phyloP scores from a whole-genome alignment of 805 yeast species.

The Komagataella phaffii region DNA sequence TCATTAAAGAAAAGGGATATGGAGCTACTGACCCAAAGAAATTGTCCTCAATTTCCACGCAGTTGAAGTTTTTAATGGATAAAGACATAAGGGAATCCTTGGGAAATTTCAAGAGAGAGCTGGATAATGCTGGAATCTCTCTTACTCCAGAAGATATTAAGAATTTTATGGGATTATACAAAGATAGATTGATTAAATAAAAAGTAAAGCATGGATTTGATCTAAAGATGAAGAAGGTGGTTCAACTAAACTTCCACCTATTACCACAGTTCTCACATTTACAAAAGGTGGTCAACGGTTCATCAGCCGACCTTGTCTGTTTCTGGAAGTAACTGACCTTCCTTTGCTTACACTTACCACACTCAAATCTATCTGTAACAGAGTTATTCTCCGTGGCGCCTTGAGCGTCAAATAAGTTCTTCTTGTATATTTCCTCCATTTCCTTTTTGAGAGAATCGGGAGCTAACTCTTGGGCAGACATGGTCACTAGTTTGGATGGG shows the following conservation, averaged over 20 bases:
- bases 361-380: slow-evolving; percentile 89
- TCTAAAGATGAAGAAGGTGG: background rate
- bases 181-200: background rate
- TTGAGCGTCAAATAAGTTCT: slow-evolving; percentile 90
- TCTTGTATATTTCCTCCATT: slow-evolving; percentile 72
- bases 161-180: slow-evolving; percentile 7
- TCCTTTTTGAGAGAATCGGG: slow-evolving; percentile 83
- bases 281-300: slow-evolving; percentile 95
- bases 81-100: slow-evolving; percentile 12
- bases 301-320: slow-evolving; percentile 98
- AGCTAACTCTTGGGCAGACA: slow-evolving; percentile 93
- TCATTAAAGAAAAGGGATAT: slow-evolving; percentile 11
- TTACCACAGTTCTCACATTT: slow-evolving; percentile 97
- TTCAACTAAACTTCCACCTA: slow-evolving; percentile 88
- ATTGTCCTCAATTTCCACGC: slow-evolving; percentile 10
- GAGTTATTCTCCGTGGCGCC: slow-evolving; percentile 96
- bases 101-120: slow-evolving; percentile 9
- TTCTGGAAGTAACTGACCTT: slow-evolving; percentile 94
- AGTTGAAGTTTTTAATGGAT: slow-evolving; percentile 15
- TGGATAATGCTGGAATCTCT: slow-evolving; percentile 12
- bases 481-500: slow-evolving; percentile 53
- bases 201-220: background rate
- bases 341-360: slow-evolving; percentile 96
- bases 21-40: slow-evolving; percentile 3
- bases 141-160: slow-evolving; percentile 13